A percentile compares a stretch with the other conserved stretches of the same genome.
Evolutionary conservation across 2,329 filamentous ascomycete species (phyloP).

Genomic region (Pyrenophora graminea): DNA sequence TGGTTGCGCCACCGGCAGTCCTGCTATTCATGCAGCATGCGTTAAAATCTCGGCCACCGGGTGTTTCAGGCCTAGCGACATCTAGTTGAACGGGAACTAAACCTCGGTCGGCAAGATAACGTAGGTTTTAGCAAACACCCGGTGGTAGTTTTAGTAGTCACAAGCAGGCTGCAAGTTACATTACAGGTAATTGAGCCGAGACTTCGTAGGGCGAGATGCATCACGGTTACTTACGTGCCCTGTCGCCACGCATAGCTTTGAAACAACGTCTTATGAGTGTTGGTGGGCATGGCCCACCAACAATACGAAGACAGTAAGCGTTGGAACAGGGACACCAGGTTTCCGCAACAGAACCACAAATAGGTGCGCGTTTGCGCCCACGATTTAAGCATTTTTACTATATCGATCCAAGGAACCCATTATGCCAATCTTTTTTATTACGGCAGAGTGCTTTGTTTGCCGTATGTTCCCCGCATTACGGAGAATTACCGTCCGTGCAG

Average conservation of each 20-base stretch:
- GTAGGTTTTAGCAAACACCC: constrained; percentile 10
- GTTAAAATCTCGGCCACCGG: constrained; percentile 11
- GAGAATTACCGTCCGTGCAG: constrained; percentile 11
- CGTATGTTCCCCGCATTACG: constrained; percentile 10
- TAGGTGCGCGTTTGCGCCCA: constrained; percentile 1
- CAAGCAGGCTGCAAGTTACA: background rate
- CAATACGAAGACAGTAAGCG: background rate
- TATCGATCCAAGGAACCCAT: background rate
- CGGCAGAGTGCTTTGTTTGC: background rate
- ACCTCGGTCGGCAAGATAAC: background rate
- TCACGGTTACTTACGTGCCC: background rate
- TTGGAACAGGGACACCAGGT: background rate
- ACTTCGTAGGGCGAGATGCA: constrained; percentile 5
- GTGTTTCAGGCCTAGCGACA: constrained; percentile 7
- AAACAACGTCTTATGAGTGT: background rate
- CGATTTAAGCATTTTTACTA: constrained; percentile 3
- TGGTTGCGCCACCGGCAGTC: background rate
- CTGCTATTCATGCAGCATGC: constrained; percentile 4
- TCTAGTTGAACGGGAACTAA: background rate
- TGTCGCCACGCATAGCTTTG: background rate
- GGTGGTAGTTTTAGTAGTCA: constrained; percentile 7
- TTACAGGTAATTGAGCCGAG: constrained; percentile 6
- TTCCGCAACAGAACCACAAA: background rate
- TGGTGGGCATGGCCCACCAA: background rate
- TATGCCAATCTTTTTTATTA: background rate